Evolutionary conservation across 176 grass and related monocot species (phyloP).

Genomic region (Echinochloa phyllopogon): DNA sequence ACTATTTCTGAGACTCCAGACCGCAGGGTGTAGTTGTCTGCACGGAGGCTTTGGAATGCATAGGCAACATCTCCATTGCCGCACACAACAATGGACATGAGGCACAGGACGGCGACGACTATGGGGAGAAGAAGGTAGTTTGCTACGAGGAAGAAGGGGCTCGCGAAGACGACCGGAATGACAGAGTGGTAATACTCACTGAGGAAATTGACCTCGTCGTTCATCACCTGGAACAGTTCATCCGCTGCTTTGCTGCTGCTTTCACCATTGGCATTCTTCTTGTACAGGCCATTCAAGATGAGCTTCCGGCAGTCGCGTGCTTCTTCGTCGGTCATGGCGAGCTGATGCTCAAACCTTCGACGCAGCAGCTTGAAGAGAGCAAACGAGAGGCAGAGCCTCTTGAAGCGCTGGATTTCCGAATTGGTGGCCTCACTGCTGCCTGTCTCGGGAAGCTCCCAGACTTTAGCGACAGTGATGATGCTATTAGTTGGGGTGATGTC

Average conservation of each 20-base stretch:
- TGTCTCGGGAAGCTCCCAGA: neutral
- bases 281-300: neutral
- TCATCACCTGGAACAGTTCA: neutral
- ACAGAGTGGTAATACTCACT: neutral
- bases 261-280: too few species aligned
- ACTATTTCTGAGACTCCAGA: neutral
- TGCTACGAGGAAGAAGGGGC: neutral
- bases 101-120: neutral
- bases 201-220: neutral
- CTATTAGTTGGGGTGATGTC: neutral
- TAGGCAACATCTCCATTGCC: neutral
- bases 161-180: neutral
- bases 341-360: neutral
- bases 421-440: too few species aligned
- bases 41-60: neutral
- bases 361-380: conserved; percentile 30
- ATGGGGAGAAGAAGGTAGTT: neutral
- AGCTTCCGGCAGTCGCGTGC: neutral
- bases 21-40: neutral
- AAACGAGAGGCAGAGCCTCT: conserved; percentile 24
- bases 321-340: neutral
- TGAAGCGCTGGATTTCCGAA: neutral
- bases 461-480: neutral
- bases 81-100: neutral
- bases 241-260: too few species aligned